phyloP scores from a whole-genome alignment of 148 eudicot genomes.

The Amaranthus palmeri region DNA sequence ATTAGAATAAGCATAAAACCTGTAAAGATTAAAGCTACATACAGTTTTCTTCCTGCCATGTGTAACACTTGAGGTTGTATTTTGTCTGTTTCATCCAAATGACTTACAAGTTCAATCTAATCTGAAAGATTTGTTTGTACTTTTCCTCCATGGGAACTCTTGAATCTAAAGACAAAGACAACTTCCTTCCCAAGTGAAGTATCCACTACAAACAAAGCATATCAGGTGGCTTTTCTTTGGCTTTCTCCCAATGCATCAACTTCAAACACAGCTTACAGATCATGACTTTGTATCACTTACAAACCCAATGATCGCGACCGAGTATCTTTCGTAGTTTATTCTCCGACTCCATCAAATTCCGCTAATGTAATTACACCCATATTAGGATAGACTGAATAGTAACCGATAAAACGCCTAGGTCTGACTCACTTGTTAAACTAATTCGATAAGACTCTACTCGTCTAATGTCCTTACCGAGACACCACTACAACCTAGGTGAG shows the following conservation, averaged over 20 bases:
- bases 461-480: too few species aligned
- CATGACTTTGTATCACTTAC: constrained; percentile 23
- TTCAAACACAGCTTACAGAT: constrained; percentile 12
- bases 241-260: constrained; percentile 19
- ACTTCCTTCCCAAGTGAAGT: constrained; percentile 29
- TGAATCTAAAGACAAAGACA: constrained; percentile 36
- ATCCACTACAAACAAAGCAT: constrained; percentile 25
- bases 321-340: neutral
- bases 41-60: constrained; percentile 11
- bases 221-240: constrained; percentile 25
- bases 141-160: constrained; percentile 29
- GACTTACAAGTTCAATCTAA: constrained; percentile 8
- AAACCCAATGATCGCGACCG: constrained; percentile 8
- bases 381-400: neutral
- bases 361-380: constrained; percentile 14
- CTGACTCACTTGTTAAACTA: too few species aligned
- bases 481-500: too few species aligned
- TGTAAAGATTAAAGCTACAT: neutral
- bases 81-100: constrained; percentile 2
- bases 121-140: constrained; percentile 18
- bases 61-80: neutral
- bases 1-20: neutral
- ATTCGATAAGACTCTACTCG: neutral
- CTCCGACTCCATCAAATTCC: neutral
- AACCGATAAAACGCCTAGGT: neutral